A percentile compares a stretch with the other conserved stretches of the same genome.
Conservation (phyloP, 1,139 yeast species). For the Suhomyces bribrorum region DNA sequence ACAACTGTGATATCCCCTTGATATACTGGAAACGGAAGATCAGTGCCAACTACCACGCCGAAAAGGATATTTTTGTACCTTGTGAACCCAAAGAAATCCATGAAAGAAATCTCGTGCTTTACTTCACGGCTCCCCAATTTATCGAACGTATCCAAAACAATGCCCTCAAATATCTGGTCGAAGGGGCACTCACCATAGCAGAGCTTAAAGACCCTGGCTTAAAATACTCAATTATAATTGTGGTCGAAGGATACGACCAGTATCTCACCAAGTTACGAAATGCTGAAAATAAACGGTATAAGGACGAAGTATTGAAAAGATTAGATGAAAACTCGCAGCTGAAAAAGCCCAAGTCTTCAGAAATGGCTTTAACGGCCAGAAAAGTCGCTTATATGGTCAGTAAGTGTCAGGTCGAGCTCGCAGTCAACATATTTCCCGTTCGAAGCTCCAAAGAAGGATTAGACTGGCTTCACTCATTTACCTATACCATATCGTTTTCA, state of each 20-base stretch:
- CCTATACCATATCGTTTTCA: slow-evolving; percentile 55
- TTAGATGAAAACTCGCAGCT: slow-evolving; percentile 15
- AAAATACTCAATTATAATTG: slow-evolving; percentile 34
- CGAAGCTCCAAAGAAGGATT: slow-evolving; percentile 49
- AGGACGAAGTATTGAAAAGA: slow-evolving; percentile 37
- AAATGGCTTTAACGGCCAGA: slow-evolving; percentile 31
- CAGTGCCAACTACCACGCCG: slow-evolving; percentile 43
- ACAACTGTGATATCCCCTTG: slow-evolving; percentile 26
- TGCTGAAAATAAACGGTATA: slow-evolving; percentile 48
- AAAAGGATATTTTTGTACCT: slow-evolving; percentile 56
- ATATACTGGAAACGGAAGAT: slow-evolving; percentile 40
- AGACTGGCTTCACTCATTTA: slow-evolving; percentile 56
- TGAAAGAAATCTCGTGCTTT: slow-evolving; percentile 47
- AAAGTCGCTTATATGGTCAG: slow-evolving; percentile 37
- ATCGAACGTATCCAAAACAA: slow-evolving; percentile 34
- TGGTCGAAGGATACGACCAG: slow-evolving; percentile 52
- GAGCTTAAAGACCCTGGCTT: slow-evolving; percentile 12
- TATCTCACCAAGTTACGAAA: slow-evolving; percentile 44
- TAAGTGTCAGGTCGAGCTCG: slow-evolving; percentile 31
- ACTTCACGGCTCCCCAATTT: slow-evolving; percentile 49
- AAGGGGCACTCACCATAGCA: slow-evolving; percentile 22
- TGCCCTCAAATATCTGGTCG: slow-evolving; percentile 20
- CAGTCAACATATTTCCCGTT: slow-evolving; percentile 50
- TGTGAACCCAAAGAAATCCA: slow-evolving; percentile 36
- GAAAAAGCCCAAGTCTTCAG: slow-evolving; percentile 5